Evolutionary conservation across 441 rosid genomes (phyloP).

Genomic region (Aleurites moluccanus): DNA sequence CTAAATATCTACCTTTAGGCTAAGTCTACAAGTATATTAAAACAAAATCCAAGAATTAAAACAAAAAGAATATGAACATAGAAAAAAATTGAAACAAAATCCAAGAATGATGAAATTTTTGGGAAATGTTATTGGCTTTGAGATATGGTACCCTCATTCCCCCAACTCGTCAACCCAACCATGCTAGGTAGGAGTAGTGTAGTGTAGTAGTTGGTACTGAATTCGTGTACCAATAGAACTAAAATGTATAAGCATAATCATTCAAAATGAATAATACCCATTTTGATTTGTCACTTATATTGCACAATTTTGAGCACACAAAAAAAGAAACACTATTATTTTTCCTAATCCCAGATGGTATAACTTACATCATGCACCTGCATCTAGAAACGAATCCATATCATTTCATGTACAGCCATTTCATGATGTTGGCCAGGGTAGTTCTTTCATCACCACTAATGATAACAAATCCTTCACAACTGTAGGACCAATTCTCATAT

Average conservation of each 20-base stretch:
- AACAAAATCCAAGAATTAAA: too few relatives aligned
- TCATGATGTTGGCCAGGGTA: slow-evolving; percentile 2
- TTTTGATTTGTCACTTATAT: slow-evolving; percentile 4
- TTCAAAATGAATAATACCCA: not conserved
- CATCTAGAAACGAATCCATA: slow-evolving; percentile 1
- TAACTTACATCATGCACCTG: slow-evolving; percentile 1
- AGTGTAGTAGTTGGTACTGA: not conserved
- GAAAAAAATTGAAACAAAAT: not conserved
- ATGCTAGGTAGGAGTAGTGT: not conserved
- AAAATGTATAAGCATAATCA: not conserved
- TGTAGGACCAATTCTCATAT: not conserved
- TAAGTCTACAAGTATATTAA: too few relatives aligned
- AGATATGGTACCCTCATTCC: too few relatives aligned
- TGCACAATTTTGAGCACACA: slow-evolving; percentile 5
- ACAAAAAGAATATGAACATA: too few relatives aligned
- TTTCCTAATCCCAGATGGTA: not conserved
- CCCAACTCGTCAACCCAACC: not conserved
- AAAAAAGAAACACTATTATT: not conserved
- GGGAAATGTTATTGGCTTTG: not conserved
- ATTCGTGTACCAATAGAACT: not conserved
- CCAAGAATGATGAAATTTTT: not conserved
- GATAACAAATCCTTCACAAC: slow-evolving; percentile 3
- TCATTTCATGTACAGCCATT: not conserved
- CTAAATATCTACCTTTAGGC: too few relatives aligned
- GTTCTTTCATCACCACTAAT: slow-evolving; percentile 11